A percentile compares a stretch with the other conserved stretches of the same genome.
Conservation (phyloP, 495 filamentous ascomycete species). For the Parathielavia hyrcaniae region DNA sequence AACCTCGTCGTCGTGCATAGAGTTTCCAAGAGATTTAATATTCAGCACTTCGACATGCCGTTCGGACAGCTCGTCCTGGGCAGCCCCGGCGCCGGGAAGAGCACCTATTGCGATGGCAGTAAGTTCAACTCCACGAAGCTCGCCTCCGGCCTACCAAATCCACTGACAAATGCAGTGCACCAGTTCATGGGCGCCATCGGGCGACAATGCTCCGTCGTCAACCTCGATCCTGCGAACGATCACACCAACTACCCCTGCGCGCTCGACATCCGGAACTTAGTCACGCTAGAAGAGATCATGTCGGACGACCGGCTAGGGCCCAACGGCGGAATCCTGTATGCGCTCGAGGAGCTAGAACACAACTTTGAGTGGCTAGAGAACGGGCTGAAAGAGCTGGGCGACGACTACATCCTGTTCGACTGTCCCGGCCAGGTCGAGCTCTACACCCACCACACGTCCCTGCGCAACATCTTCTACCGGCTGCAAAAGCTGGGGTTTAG, state of each 20-base stretch:
- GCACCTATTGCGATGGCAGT: slow-evolving; percentile 94
- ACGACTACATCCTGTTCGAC: slow-evolving; percentile 93
- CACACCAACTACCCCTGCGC: slow-evolving; percentile 71
- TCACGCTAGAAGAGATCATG: slow-evolving; percentile 93
- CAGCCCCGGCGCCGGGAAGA: slow-evolving; percentile 90
- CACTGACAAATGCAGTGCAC: slow-evolving; percentile 51
- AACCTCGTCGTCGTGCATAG: background rate
- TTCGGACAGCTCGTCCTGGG: slow-evolving; percentile 78
- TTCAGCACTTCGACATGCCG: slow-evolving; percentile 34
- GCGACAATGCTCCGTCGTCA: slow-evolving; percentile 88
- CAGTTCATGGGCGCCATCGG: slow-evolving; percentile 95
- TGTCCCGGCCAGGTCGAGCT: slow-evolving; percentile 96
- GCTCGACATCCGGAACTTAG: slow-evolving; percentile 80
- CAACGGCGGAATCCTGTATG: slow-evolving; percentile 88
- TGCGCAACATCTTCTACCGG: slow-evolving; percentile 83
- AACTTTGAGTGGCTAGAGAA: slow-evolving; percentile 87
- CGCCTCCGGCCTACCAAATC: background rate
- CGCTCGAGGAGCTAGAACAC: slow-evolving; percentile 87
- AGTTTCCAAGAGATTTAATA: background rate
- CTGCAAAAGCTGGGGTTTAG: slow-evolving; percentile 89
- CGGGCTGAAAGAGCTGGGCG: slow-evolving; percentile 66
- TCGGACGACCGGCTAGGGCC: slow-evolving; percentile 83
- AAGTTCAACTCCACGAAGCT: slow-evolving; percentile 22
- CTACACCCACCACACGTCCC: slow-evolving; percentile 84
- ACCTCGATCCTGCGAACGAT: slow-evolving; percentile 97